phyloP scores from a whole-genome alignment of 306 rosid genomes.

The Trifolium fragiferum region DNA sequence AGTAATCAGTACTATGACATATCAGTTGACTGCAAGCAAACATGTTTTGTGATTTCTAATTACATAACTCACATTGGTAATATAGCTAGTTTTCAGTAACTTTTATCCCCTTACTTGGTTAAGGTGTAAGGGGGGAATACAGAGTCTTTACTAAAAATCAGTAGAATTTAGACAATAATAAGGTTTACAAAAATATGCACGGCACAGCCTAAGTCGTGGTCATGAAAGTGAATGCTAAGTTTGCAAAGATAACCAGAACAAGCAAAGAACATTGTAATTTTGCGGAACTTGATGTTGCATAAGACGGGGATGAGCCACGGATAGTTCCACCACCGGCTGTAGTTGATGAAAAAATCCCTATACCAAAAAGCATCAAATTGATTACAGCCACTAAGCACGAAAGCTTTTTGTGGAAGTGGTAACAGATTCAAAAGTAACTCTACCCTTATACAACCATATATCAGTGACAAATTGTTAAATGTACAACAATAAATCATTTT shows the following conservation, averaged over 20 bases:
- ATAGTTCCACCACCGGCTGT: conserved; percentile 30
- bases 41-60: not conserved
- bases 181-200: conserved; percentile 16
- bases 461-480: too few relatives aligned
- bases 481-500: too few relatives aligned
- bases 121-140: not conserved
- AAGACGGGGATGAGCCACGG: conserved; percentile 41
- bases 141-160: not conserved
- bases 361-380: conserved; percentile 9
- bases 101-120: not conserved
- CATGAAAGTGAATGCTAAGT: conserved; percentile 36
- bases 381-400: not conserved
- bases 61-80: not conserved
- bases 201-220: conserved; percentile 12
- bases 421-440: not conserved
- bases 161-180: conserved; percentile 22
- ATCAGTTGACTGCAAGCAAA: not conserved
- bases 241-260: conserved; percentile 37
- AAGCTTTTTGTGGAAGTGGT: not conserved
- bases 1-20: not conserved
- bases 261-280: conserved; percentile 43
- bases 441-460: too few relatives aligned
- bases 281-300: conserved; percentile 43
- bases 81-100: not conserved
- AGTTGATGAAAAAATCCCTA: conserved; percentile 44